These are phyloP conservation scores for Gloeopeniophorella convolvens DNA, from an alignment of 768 basidiomycete species.

Conservation along the genomic window DNA sequence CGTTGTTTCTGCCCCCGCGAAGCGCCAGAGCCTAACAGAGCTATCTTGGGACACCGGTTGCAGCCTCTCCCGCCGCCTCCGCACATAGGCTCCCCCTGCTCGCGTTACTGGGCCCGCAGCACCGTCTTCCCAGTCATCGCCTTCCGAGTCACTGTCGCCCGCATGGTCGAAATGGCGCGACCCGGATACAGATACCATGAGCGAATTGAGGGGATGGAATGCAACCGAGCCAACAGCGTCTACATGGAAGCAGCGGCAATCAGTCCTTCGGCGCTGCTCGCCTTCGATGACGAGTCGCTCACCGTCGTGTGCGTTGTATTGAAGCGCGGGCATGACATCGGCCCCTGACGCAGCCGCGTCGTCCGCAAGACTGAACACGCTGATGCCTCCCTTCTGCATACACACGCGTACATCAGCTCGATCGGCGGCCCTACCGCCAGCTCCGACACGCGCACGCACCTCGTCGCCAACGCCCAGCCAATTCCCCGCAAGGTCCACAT, in stretches of 20 bases:
- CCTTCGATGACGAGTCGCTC: too few relatives aligned
- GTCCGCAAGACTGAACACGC: conserved; percentile 47
- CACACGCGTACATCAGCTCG: not conserved
- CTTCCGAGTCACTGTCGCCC: not conserved
- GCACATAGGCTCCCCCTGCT: not conserved
- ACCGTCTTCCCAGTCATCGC: too few relatives aligned
- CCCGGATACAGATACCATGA: conserved; percentile 63
- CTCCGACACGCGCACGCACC: conserved; percentile 48
- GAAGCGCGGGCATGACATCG: conserved; percentile 25
- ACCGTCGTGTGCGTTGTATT: conserved; percentile 56
- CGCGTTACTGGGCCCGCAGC: too few relatives aligned
- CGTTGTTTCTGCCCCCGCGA: not conserved
- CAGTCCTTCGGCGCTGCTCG: too few relatives aligned
- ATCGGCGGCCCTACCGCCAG: not conserved
- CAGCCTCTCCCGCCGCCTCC: not conserved
- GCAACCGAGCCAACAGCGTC: conserved; percentile 69
- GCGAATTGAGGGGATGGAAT: conserved; percentile 61
- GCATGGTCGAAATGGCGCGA: conserved; percentile 58
- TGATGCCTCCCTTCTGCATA: conserved; percentile 51
- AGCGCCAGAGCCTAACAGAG: conserved; percentile 9
- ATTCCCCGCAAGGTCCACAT: conserved; percentile 61
- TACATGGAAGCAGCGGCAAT: too few relatives aligned
- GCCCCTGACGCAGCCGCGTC: not conserved
- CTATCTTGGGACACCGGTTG: conserved; percentile 11
- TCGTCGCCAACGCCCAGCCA: conserved; percentile 63